Base-by-base conservation (phyloP, 2,329 filamentous ascomycete genomes). In the Epicoccum nigrum region DNA sequence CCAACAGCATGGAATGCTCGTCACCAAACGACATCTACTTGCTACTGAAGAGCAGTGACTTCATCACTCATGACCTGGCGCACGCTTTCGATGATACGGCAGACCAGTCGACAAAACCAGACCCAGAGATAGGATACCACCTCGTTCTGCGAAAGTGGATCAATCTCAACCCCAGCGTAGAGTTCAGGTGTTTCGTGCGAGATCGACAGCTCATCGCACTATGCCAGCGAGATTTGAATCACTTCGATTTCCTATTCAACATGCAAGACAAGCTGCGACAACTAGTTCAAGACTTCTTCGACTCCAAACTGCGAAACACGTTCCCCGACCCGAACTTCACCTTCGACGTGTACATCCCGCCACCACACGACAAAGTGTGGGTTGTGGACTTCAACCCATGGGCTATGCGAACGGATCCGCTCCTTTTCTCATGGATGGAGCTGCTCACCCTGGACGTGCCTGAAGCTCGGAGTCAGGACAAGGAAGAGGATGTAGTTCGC, bases 321-420 rank as follows among this genome's bases (percentile, higher is more conserved):
- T 97, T 97, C 64, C 88, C 89, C 0, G 93, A 97, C 56, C 81
- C 84, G 3, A 88, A 85, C 71, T 97, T 96, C 63, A 84, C 86
- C 0, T 96, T 99, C 65, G 94, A 99, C 69, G 87, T 97, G 34
- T 97, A 99, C 68, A 83, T 99, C 1, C 92, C 93, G 64, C 78
- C 83, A 65, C 73, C 88, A 1, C 83, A 95, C 47, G 85, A 90
- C 40, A 82, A 84, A 39, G 89, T 95, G 2, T 89, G 92, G 77
- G 79, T 99, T 9, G 87, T 99, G 40, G 94, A 99, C 69, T 89
- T 99, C 67, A 97, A 97, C 67, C 91, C 94, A 0, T 99, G 93
- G 90, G 93, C 93, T 1, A 83, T 86, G 33, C 81, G 90, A 54
- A 99, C 94, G 0, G 94, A 99, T 75, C 88, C 90, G 4, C 74